Base-by-base conservation (phyloP, 2,329 filamentous ascomycete genomes). In the Penicillium sp. region DNA sequence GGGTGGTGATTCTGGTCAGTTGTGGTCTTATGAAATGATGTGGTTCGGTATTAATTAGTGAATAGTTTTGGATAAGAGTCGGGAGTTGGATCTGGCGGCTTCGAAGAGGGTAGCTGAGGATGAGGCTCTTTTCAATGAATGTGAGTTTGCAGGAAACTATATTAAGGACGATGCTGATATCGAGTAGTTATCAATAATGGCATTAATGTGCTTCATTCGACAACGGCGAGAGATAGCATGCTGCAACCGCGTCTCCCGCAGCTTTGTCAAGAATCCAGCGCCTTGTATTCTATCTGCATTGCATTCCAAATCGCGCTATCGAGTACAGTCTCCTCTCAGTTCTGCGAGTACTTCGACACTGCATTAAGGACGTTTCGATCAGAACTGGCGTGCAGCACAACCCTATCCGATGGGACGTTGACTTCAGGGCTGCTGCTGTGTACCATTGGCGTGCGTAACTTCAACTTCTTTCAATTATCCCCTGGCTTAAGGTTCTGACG, bases 391-490 rank as follows among this genome's bases (percentile, higher is more conserved):
- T 57, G 51, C 26, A 66, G 59, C 37, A 57, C 59, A 16, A 59
- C 45, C 6, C 55, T 71, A 9, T 56, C 61, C 1, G 68, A 72
- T 58, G 66, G 63, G 4, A 72, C 67, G 5, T 42, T 71, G 16
- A 63, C 63, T 22, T 66, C 69, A 5, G 69, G 68, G 0, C 49
- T 71, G 6, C 60, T 72, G 7, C 26, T 72, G 36, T 71, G 68
- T 54, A 72, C 61, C 40, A 71, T 70, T 50, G 68, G 66, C 14
- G 67, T 71, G 53, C 44, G 67, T 67, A 10, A 43, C 49, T 26
- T 11, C 22, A 31, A 22, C 35, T 28, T 17, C 26, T 50, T 42
- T 36, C 12, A 42, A 37, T 28, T 48, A 16, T 51, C 30, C 31
- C 40, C n/a, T 17, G 19, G 9, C 22, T 12, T 44, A 44, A 38